Evolutionary conservation across 805 yeast genomes (phyloP), one percentile per base, ranked within the genome.

Genomic region (Zygotorulaspora chibaensis): DNA sequence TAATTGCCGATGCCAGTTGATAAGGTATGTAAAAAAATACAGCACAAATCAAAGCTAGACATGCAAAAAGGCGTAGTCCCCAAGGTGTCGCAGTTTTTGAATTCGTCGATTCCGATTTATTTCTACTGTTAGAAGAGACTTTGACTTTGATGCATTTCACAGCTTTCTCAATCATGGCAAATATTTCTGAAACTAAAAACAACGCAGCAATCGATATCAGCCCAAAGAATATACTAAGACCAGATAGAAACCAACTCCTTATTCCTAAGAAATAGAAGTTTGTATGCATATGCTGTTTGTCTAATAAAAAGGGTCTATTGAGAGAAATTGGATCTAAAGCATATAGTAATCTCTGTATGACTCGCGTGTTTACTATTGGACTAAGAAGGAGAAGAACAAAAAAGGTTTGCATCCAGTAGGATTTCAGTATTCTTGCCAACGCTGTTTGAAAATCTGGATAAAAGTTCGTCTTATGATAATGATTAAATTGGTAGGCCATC

Each of bases 11-110:
- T 1, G 87, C 90, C 59, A 88, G 75, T 60, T 89, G 96, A 58
- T 82, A 89, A 0, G 96, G 96, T 11, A 87, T 67, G 58, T 82
- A 84, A 18, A 83, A 65, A 26, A 81, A 69, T 2, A 84, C 83
- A 16, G 73, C 61, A 0, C 70, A 50, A 2, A 79, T 48, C 10
- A 82, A 53, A 0, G 71, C 35, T 0, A 68, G 46, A 3, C 71
- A 63, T 1, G 73, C 67, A n/a, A 72, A 35, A 35, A 12, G 15
- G 15, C 40, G 28, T 3, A 12, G 8, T 37, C 25, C 13, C 30
- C 40, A 23, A n/a, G 30, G 31, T n/a, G 16, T 8, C 13, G 25
- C 9, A 10, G 3, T n/a, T n/a, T 35, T 35, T 17, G 13, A 12
- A 16, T 35, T 20, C 3, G 12, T 20, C 20, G 16, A n/a, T 5